Evolutionary conservation across 2,329 filamentous ascomycete genomes (phyloP).

Genomic region (Penicillium sp.): DNA sequence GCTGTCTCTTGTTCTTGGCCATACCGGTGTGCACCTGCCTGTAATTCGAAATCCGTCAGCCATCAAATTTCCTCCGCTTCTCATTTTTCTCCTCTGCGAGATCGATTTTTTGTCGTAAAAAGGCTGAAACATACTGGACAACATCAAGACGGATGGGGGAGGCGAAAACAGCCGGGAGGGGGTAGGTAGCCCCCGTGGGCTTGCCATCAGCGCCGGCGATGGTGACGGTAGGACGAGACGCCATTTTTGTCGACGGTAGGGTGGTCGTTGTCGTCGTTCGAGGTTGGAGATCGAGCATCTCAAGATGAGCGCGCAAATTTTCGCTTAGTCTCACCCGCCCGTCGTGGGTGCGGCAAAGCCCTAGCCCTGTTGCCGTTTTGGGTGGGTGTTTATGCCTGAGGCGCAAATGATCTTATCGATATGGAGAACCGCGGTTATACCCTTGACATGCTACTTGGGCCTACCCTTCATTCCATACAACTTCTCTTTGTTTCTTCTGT

Average conservation of each 20-base stretch:
- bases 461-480: too few species aligned
- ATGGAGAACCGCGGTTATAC: slow-evolving; percentile 22
- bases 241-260: slow-evolving; percentile 73
- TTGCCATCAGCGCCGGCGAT: slow-evolving; percentile 94
- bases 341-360: slow-evolving; percentile 26
- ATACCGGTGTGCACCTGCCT: slow-evolving; percentile 87
- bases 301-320: slow-evolving; percentile 33
- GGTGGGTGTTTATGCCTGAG: too few species aligned
- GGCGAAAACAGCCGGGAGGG: slow-evolving; percentile 94
- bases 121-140: slow-evolving; percentile 62
- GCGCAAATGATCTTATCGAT: too few species aligned
- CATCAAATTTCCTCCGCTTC: slow-evolving; percentile 27
- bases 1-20: slow-evolving; percentile 99
- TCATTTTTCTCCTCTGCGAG: too few species aligned
- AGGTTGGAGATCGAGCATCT: slow-evolving; percentile 30
- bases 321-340: slow-evolving; percentile 39
- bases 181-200: slow-evolving; percentile 77
- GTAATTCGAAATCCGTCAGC: slow-evolving; percentile 29
- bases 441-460: too few species aligned
- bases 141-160: slow-evolving; percentile 97
- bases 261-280: slow-evolving; percentile 36
- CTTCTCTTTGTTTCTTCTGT: too few species aligned
- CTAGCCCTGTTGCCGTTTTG: slow-evolving; percentile 28
- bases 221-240: slow-evolving; percentile 92
- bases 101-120: slow-evolving; percentile 4